Conservation (phyloP, 257 asterid genomes). For the Echium plantagineum region DNA sequence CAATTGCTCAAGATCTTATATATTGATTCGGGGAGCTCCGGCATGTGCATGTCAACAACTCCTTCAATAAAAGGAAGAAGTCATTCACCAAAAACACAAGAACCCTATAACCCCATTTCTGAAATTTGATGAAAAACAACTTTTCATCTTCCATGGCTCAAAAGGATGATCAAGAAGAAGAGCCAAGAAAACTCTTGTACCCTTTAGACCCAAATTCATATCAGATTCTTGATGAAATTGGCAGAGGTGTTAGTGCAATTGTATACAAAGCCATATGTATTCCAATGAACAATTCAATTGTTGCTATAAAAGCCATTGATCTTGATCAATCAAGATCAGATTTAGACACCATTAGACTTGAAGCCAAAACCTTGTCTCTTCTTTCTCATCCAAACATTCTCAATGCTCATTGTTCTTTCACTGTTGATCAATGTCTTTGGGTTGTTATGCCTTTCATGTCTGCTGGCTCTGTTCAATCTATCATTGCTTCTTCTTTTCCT, state of each 20-base stretch:
- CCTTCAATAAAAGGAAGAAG: not conserved
- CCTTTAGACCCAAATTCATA: conserved; percentile 33
- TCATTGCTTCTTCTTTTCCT: conserved; percentile 49
- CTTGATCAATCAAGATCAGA: conserved; percentile 51
- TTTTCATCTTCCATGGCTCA: not conserved
- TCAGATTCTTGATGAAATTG: conserved; percentile 45
- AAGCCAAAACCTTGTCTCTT: conserved; percentile 62
- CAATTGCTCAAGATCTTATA: too few species aligned
- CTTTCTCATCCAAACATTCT: conserved; percentile 80
- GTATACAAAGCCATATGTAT: conserved; percentile 69
- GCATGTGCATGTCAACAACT: too few species aligned
- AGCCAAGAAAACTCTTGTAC: conserved; percentile 19
- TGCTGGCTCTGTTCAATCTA: conserved; percentile 68
- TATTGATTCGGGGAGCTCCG: too few species aligned
- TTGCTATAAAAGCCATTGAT: conserved; percentile 74
- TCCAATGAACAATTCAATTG: conserved; percentile 39
- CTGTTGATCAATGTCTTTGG: conserved; percentile 57
- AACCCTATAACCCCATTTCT: not conserved
- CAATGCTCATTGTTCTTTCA: conserved; percentile 70
- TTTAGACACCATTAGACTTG: conserved; percentile 51
- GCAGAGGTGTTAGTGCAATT: conserved; percentile 57
- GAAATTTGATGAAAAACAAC: not conserved
- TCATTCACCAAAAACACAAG: not conserved
- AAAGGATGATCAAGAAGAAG: conserved; percentile 22
- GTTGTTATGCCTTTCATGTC: conserved; percentile 94